Base-by-base conservation (phyloP, 2,329 filamentous ascomycete species). In the Aspergillus sergii region DNA sequence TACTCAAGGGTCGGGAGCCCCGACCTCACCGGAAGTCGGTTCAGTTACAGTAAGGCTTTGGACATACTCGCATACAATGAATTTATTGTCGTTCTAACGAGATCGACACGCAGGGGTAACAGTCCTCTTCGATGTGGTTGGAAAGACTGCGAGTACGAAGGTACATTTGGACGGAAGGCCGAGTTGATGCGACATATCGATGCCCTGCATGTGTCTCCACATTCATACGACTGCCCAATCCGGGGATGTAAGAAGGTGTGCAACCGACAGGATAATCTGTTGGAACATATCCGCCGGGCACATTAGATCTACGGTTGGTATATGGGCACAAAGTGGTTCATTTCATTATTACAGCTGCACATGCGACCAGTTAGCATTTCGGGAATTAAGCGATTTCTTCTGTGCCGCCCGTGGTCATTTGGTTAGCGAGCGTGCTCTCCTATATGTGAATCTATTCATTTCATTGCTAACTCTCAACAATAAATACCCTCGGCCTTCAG, bases 301-400 rank as follows among this genome's bases (percentile, higher is more conserved):
- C 43, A 45, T 23, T 3, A 9, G 1, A 4, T 41, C 16, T 2
- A 19, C 3, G 2, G 7, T 16, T 6, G 3, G 7, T 9, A 0
- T 8, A 5, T 7, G 3, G 36, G 36, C 5, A 0, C 14, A 2
- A 1, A 8, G 0, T 7, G 2, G 0, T 41, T 41, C 6, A 41
- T 1, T 4, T 3, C 4, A 2, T 19, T 0, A 0, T 1, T 19
- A 41, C 16, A 19, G 16, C 0, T 41, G 16, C 0, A 8, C 1
- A 1, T 3, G 19, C 19, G 16, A 19, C 16, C 5, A 6, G 1
- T 19, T 19, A 39, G 7, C 14, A 41, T 41, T 1, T 36, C 0
- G 34, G 34, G 34, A 36, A 2, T 9, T 7, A 19, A 41, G 36
- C 7, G 16, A 41, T 3, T 19, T 5, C n/a, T 12, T 41, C 2